Evolutionary conservation across 2,329 filamentous ascomycete genomes (phyloP), one percentile per base, ranked within the genome.

Genomic region (Colletotrichum liriopes): DNA sequence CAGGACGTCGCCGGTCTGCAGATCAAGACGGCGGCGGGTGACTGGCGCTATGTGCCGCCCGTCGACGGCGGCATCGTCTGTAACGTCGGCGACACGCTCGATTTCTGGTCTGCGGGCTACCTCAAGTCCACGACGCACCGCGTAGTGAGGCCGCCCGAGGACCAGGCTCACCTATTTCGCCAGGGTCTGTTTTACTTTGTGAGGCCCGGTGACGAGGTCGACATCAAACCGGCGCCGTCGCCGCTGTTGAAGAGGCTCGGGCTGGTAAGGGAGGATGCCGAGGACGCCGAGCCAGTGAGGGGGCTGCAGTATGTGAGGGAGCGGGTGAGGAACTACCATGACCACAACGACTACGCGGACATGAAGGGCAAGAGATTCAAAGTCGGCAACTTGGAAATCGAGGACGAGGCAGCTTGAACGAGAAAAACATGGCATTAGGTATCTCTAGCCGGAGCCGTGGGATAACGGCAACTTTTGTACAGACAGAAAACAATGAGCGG

Each of bases 1-100:
- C 87, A 89, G 71, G 85, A 87, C 3, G 85, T 89, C 7, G 85
- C 87, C 0, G 86, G 85, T 1, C 79, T 89, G 16, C 87, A 89
- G 75, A 86, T 89, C 59, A 83, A 83, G 55, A 78, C 76, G 1
- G 65, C 61, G 2, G 74, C 75, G 5, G 84, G 82, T 0, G 78
- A 82, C 18, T 86, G 85, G 84, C 82, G 82, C 64, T 86, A 84
- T 75, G 84, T 86, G 2, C 79, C 79, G 14, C 83, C 84, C 1
- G 81, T 85, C 23, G 81, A 85, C 45, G 82, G 81, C 2, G 84
- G 83, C 0, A 85, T 87, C 37, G 84, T 84, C 0, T 84, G 85
- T 68, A 87, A 87, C 71, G 84, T 79, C 0, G 78, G 77, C 37
- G 79, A 80, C 72, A 78, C 78, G 11, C 75, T 80, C 8, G 77